Conservation (phyloP, 495 filamentous ascomycete species). For the Rostrohypoxylon terebratum region DNA sequence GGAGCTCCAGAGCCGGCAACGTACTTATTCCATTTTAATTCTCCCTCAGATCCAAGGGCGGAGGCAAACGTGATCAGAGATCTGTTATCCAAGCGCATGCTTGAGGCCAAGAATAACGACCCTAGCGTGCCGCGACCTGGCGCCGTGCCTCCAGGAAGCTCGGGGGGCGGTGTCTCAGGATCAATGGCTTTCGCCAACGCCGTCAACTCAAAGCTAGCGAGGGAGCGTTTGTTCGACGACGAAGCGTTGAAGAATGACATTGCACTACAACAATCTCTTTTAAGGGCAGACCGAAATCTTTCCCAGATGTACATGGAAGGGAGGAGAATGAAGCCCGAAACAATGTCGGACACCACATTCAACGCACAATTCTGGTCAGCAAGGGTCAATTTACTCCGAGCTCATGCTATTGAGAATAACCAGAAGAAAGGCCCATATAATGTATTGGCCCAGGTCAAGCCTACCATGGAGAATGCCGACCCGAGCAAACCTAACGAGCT, state of each 20-base stretch:
- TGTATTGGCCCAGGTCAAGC: slow-evolving; percentile 89
- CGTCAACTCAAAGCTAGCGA: slow-evolving; percentile 57
- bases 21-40: slow-evolving; percentile 90
- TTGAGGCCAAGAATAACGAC: slow-evolving; percentile 71
- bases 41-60: slow-evolving; percentile 74
- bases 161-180: slow-evolving; percentile 60
- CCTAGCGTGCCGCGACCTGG: slow-evolving; percentile 55
- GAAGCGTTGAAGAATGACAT: slow-evolving; percentile 75
- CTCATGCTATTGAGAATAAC: slow-evolving; percentile 87
- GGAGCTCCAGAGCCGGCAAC: slow-evolving; percentile 67
- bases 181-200: slow-evolving; percentile 63
- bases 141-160: slow-evolving; percentile 58
- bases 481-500: slow-evolving; percentile 64
- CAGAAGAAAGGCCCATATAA: slow-evolving; percentile 92
- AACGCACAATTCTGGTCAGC: slow-evolving; percentile 94
- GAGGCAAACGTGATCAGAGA: slow-evolving; percentile 89
- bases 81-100: slow-evolving; percentile 79
- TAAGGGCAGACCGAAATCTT: slow-evolving; percentile 78
- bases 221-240: slow-evolving; percentile 80
- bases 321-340: slow-evolving; percentile 79
- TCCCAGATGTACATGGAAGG: slow-evolving; percentile 85
- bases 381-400: slow-evolving; percentile 82
- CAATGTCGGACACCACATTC: slow-evolving; percentile 79
- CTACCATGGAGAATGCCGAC: slow-evolving; percentile 67
- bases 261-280: slow-evolving; percentile 84